Evolutionary conservation across 768 basidiomycete genomes (phyloP).

Genomic region (Russula earlei): DNA sequence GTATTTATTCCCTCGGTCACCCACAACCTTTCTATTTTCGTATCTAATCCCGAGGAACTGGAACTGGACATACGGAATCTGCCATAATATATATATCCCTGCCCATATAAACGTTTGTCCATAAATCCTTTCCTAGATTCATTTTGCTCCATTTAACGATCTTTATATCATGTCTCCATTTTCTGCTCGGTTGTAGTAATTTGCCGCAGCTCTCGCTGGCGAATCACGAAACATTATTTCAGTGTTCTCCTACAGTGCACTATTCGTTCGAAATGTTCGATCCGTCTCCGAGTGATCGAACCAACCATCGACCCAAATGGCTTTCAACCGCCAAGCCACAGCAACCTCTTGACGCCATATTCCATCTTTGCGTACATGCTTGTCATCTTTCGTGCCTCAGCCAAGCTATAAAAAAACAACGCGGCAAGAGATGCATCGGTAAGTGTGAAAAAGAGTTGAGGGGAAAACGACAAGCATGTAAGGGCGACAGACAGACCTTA

Average conservation of each 20-base stretch:
- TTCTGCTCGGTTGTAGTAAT: not conserved
- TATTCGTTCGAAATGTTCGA: not conserved
- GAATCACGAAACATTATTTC: not conserved
- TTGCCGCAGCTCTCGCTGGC: not conserved
- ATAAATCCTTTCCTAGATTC: not conserved
- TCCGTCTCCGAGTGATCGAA: too few species aligned
- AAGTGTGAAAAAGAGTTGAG: not conserved
- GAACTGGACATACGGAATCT: not conserved
- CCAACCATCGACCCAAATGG: too few species aligned
- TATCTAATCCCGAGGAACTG: not conserved
- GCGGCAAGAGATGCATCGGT: conserved; percentile 5
- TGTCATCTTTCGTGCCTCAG: conserved; percentile 78
- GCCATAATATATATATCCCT: not conserved
- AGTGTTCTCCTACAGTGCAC: not conserved
- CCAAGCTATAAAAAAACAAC: conserved; percentile 38
- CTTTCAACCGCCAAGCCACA: conserved; percentile 70
- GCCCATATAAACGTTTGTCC: not conserved
- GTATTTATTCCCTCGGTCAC: not conserved
- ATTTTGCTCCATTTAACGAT: conserved; percentile 9
- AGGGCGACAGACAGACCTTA: conserved; percentile 68
- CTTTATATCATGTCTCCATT: not conserved
- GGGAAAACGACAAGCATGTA: conserved; percentile 15
- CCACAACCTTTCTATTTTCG: not conserved
- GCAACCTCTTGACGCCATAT: conserved; percentile 80
- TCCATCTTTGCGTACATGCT: conserved; percentile 89